Base-by-base conservation (phyloP, 1,284 basidiomycete genomes). In the Ceratobasidium papillatum region DNA sequence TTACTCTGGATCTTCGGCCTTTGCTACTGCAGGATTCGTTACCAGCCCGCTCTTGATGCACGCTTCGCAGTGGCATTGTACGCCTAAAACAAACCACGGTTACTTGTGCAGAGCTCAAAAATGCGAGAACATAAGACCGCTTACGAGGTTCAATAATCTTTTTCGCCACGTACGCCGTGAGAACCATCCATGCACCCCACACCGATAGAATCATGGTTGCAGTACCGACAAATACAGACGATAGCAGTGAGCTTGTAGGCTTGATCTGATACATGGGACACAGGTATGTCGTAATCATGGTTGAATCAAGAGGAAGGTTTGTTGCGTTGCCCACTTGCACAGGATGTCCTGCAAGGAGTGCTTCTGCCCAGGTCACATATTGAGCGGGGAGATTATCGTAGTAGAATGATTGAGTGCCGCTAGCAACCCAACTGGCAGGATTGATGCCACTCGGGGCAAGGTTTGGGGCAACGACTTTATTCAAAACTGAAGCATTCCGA, bases 331-430 rank as follows among this genome's bases (percentile, higher is more conserved):
- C 56, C 22, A 62, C 19, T 22, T 11, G 2, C 8, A 62, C 19
- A 8, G 58, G 56, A 0, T 51, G 2, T 4, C 58, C 69, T 5
- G 19, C 58, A 11, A 47, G 58, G 3, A 72, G 58, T 9, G n/a
- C 14, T 38, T 72, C 19, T 11, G 69, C 69, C 69, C 69, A 72
- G 19, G 69, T 62, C 14, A 41, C 45, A 62, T 72, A 72, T 38
- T 14, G 25, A 52, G 43, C 43, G 7, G 56, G 19, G 32, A 62
- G 12, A 3, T 12, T 45, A 2, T 47, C 69, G n/a, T 72, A 72
- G 54, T 62, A 38, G 36, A 61, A 62, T 2, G 69, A 49, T 3
- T 27, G 11, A 17, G 2, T 19, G 9, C 32, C 34, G 7, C 5
- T 41, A 3, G 9, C 30, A 22, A 30, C 52, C 65, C 65, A 68